Percentiles rank a stretch among this genome's conserved stretches.
These are phyloP conservation scores for Tremella mesenterica DNA, from an alignment of 768 basidiomycete species.

Conservation along the genomic window DNA sequence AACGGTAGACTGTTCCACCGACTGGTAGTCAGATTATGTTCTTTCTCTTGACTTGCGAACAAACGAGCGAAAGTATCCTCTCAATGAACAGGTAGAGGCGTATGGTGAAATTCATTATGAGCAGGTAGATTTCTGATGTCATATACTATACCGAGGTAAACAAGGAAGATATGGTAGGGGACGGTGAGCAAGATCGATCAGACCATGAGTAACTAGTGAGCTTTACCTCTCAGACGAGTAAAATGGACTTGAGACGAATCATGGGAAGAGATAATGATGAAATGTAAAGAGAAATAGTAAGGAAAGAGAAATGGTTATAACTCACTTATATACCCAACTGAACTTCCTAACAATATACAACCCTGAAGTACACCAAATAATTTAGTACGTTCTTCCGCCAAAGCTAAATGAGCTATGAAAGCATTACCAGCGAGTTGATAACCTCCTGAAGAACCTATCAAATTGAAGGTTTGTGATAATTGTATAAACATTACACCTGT, in stretches of 20 bases:
- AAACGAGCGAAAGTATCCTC: too few species aligned
- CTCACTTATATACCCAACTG: slow-evolving; percentile 29
- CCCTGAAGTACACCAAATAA: slow-evolving; percentile 38
- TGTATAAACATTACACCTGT: slow-evolving; percentile 31
- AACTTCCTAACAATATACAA: slow-evolving; percentile 27
- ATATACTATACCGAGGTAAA: too few species aligned
- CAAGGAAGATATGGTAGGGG: too few species aligned
- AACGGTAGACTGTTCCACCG: slow-evolving; percentile 15
- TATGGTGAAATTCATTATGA: too few species aligned
- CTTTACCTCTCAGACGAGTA: too few species aligned
- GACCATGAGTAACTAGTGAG: too few species aligned
- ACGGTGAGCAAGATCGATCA: too few species aligned
- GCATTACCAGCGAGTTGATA: slow-evolving; percentile 41
- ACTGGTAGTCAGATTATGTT: too few species aligned
- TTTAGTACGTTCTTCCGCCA: slow-evolving; percentile 32
- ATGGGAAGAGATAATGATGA: background rate
- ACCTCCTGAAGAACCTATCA: slow-evolving; percentile 39
- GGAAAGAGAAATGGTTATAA: background rate
- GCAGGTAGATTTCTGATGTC: too few species aligned
- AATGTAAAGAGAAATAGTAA: background rate
- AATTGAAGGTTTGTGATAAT: slow-evolving; percentile 39
- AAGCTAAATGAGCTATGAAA: slow-evolving; percentile 29
- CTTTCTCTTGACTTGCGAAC: too few species aligned
- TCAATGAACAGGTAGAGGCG: too few species aligned
- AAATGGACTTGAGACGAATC: background rate